Evolutionary conservation across 73 alveolate species (phyloP).

Genomic region (Paraurostyla sp.): DNA sequence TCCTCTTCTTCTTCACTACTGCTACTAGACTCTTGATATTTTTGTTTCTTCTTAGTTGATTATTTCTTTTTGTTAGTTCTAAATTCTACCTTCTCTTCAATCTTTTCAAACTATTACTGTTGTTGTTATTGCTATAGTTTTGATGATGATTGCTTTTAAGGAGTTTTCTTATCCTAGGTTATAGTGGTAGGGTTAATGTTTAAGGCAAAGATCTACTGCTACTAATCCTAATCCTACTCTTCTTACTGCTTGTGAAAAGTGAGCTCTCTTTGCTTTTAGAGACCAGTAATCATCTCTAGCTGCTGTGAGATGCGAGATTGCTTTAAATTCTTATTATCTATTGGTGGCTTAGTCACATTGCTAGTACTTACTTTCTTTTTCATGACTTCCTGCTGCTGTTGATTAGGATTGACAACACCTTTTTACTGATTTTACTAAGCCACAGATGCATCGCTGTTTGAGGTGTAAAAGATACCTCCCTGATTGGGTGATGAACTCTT

Average conservation of each 20-base stretch:
- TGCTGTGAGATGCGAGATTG: conserved; percentile 20
- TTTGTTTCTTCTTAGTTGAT: not conserved
- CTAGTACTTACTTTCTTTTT: too few species aligned
- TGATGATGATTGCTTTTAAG: too few species aligned
- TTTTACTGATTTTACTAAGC: too few species aligned
- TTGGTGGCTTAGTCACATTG: not conserved
- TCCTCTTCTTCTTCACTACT: not conserved
- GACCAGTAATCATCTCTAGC: conserved; percentile 2
- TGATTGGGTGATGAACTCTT: conserved; percentile 21
- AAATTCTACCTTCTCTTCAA: conserved; percentile 23
- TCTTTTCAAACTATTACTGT: not conserved
- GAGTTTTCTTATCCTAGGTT: conserved; percentile 5
- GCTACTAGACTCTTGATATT: not conserved
- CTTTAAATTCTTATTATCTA: not conserved
- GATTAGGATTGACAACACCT: too few species aligned
- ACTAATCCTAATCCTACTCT: not conserved
- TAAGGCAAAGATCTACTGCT: not conserved
- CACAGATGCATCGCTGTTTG: not conserved
- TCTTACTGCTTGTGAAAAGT: conserved; percentile 16
- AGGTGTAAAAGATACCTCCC: not conserved
- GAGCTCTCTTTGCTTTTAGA: conserved; percentile 13
- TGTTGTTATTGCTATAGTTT: too few species aligned
- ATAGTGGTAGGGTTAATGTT: conserved; percentile 20
- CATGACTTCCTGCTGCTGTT: too few species aligned
- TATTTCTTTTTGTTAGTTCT: not conserved